Percentiles rank a stretch among this genome's conserved stretches.
Evolutionary conservation across 1,139 yeast species (phyloP).

Genomic region (Petasospora rhodanensis): DNA sequence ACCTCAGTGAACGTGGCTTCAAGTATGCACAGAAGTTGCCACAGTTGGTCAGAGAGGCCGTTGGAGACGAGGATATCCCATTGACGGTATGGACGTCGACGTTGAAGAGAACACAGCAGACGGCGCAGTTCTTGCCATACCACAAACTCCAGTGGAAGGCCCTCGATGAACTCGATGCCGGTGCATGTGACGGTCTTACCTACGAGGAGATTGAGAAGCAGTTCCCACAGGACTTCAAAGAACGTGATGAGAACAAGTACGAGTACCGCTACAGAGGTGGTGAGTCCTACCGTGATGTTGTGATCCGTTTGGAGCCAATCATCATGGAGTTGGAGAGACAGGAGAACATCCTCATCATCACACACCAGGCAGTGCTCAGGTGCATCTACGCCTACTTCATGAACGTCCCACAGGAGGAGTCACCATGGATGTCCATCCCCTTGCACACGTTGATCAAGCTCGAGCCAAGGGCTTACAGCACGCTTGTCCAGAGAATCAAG

Average conservation of each 20-base stretch:
- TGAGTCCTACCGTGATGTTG: conserved; percentile 93
- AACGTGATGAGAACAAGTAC: conserved; percentile 92
- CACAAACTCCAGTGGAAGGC: conserved; percentile 94
- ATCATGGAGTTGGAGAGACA: conserved; percentile 98
- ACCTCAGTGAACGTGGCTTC: conserved; percentile 80
- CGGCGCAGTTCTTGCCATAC: conserved; percentile 79
- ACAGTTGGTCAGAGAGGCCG: conserved; percentile 64
- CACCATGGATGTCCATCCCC: conserved; percentile 99
- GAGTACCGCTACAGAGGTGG: conserved; percentile 97
- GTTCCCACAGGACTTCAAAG: conserved; percentile 93
- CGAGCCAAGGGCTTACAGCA: conserved; percentile 91
- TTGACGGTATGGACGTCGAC: conserved; percentile 97
- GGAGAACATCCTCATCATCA: conserved; percentile 89
- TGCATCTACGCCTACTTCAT: conserved; percentile 96
- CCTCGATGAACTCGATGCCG: conserved; percentile 94
- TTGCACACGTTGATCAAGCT: conserved; percentile 88
- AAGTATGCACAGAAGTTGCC: conserved; percentile 83
- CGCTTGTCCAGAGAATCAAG: conserved; percentile 81
- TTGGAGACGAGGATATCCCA: conserved; percentile 69
- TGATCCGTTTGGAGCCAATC: conserved; percentile 89
- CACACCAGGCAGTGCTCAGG: conserved; percentile 96
- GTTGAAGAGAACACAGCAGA: conserved; percentile 85
- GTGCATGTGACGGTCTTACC: conserved; percentile 94
- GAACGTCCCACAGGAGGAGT: conserved; percentile 96
- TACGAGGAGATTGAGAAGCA: conserved; percentile 78